A percentile compares a stretch with the other conserved stretches of the same genome.
These are phyloP conservation scores for Endothia cerciana DNA, from an alignment of 2,329 filamentous ascomycete species.

Conservation along the genomic window DNA sequence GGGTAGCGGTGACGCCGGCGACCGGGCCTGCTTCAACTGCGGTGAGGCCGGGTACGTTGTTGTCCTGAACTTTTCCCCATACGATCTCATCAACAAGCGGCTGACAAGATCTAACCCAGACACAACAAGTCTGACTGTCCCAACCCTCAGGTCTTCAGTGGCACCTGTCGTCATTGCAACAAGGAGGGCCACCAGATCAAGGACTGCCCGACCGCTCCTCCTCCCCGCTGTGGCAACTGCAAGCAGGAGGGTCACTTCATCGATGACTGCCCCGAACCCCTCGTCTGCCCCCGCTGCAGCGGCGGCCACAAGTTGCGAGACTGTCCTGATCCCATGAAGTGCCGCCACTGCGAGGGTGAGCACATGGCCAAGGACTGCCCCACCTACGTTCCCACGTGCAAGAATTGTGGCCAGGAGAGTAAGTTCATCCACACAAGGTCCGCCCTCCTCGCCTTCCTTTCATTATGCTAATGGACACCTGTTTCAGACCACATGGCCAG, in stretches of 20 bases:
- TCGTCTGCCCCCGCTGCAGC: conserved; percentile 48
- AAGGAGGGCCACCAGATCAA: conserved; percentile 56
- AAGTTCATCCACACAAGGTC: conserved; percentile 29
- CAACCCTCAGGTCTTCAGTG: conserved; percentile 51
- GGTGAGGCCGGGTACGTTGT: conserved; percentile 52
- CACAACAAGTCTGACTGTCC: conserved; percentile 67
- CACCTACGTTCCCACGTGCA: conserved; percentile 56
- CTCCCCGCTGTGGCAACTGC: conserved; percentile 45
- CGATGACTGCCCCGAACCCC: conserved; percentile 62
- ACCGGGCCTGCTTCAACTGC: conserved; percentile 63
- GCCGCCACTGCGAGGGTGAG: conserved; percentile 52
- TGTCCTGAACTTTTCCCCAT: conserved; percentile 13
- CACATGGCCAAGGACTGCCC: conserved; percentile 59
- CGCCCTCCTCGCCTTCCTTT: neutral
- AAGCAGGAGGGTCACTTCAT: conserved; percentile 57
- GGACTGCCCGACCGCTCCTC: conserved; percentile 51
- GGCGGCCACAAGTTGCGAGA: conserved; percentile 56
- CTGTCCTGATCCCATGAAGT: conserved; percentile 47
- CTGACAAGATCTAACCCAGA: conserved; percentile 38
- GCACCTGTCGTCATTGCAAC: conserved; percentile 46
- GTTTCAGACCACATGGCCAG: conserved; percentile 56
- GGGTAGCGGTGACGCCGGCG: conserved; percentile 34
- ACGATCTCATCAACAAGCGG: neutral
- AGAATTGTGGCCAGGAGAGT: conserved; percentile 66
- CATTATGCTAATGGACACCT: conserved; percentile 20